Evolutionary conservation across 768 basidiomycete species (phyloP), one percentile per base, ranked within the genome.

Genomic region (Lactifluus pinguis): DNA sequence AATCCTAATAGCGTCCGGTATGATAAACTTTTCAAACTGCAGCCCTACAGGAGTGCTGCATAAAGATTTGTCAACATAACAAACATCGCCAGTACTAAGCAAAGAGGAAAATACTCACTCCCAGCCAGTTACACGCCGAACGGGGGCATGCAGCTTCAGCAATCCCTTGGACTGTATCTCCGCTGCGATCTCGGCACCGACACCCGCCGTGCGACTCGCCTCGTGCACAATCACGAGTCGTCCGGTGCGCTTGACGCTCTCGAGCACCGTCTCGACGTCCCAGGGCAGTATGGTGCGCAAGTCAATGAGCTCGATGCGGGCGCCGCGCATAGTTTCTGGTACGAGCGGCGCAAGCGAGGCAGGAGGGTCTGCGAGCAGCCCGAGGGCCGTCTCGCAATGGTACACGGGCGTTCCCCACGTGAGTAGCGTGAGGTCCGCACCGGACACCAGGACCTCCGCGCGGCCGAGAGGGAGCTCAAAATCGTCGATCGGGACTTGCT

Each of bases 361-460:
- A 1, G 87, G 81, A 0, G 94, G 93, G 53, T 81, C 76, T 3
- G 72, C 73, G 34, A 97, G 77, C 68, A 94, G 77, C 65, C 84
- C 80, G 14, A 97, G 74, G 0, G 95, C 94, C 17, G 83, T 78
- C 76, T 93, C 89, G 71, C 92, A 92, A 66, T 90, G 86, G 73
- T 92, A 95, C 38, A 97, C 74, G 1, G 94, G 92, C 14, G 93
- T 94, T n/a, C 94, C 94, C 84, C 92, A 98, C 7, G 92, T 83
- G 19, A 97, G 76, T 30, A 97, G 73, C 1, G 95, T 98, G n/a
- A 97, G 76, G 69, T 97, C 94, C 10, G 82, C 77, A 4, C 94
- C 95, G 0, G 80, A 70, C 1, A 79, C 72, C 10, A 98, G 80
- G 8, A 80, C 80, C 68, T 98, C 94, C 6, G 92, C 91, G 63